Percentiles rank a stretch among this genome's conserved stretches.
phyloP scores from a whole-genome alignment of 768 basidiomycete species.

The Mycena polygramma region DNA sequence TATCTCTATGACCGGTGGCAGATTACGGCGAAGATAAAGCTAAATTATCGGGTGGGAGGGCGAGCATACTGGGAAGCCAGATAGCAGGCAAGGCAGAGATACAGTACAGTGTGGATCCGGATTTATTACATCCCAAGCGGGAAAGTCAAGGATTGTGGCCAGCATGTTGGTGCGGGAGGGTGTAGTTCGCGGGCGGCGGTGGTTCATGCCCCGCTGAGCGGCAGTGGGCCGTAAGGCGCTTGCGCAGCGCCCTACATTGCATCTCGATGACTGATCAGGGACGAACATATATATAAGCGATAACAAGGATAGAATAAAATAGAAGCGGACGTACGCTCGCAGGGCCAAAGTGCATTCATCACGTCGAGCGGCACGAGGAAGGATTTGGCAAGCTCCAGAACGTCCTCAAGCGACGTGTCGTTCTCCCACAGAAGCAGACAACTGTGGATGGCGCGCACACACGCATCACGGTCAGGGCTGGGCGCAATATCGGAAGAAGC shows the following conservation, averaged over 20 bases:
- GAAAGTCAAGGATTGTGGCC: too few species aligned
- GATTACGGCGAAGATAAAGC: too few species aligned
- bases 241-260: slow-evolving; percentile 63
- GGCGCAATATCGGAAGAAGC: not conserved
- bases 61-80: too few species aligned
- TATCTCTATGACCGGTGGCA: too few species aligned
- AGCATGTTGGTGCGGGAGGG: not conserved
- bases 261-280: slow-evolving; percentile 58
- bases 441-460: slow-evolving; percentile 46
- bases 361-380: slow-evolving; percentile 75
- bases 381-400: slow-evolving; percentile 75
- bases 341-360: slow-evolving; percentile 79
- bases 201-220: slow-evolving; percentile 54
- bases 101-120: too few species aligned
- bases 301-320: too few species aligned
- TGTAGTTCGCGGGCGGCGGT: slow-evolving; percentile 43
- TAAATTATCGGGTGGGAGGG: too few species aligned
- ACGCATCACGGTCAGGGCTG: not conserved
- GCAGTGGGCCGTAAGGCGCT: slow-evolving; percentile 64
- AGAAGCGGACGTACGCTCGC: slow-evolving; percentile 51
- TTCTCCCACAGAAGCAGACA: slow-evolving; percentile 77
- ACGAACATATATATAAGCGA: too few species aligned
- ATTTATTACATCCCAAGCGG: too few species aligned
- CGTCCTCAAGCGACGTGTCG: slow-evolving; percentile 68
- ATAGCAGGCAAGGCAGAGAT: too few species aligned